Evolutionary conservation across 2,329 filamentous ascomycete species (phyloP).

Genomic region (Alternaria arborescens): DNA sequence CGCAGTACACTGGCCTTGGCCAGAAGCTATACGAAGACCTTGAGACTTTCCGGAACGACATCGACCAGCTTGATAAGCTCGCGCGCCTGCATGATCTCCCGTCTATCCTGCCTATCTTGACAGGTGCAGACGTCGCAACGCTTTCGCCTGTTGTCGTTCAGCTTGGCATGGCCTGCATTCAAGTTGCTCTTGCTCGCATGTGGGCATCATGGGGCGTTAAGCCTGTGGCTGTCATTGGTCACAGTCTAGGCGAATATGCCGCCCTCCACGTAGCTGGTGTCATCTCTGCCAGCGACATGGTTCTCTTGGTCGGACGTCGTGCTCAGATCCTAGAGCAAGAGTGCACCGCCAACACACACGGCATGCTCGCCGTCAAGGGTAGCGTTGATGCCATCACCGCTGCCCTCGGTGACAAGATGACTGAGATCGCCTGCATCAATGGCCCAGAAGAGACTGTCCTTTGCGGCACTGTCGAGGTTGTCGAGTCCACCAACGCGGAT

Average conservation of each 20-base stretch:
- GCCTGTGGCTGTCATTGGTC: constrained; percentile 61
- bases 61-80: constrained; percentile 59
- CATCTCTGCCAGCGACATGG: constrained; percentile 73
- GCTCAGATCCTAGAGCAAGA: constrained; percentile 70
- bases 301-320: constrained; percentile 75
- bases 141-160: constrained; percentile 62
- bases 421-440: constrained; percentile 76
- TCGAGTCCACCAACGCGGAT: constrained; percentile 61
- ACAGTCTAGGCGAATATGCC: constrained; percentile 77
- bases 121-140: constrained; percentile 59
- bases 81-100: constrained; percentile 58
- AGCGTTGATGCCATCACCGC: constrained; percentile 62
- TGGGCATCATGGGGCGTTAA: constrained; percentile 64
- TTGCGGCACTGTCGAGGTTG: constrained; percentile 68
- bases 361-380: constrained; percentile 69
- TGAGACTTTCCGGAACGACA: constrained; percentile 58
- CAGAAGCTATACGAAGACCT: constrained; percentile 61
- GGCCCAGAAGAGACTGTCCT: constrained; percentile 78
- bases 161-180: constrained; percentile 62
- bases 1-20: constrained; percentile 61
- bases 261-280: constrained; percentile 76
- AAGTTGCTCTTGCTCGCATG: constrained; percentile 62
- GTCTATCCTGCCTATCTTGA: constrained; percentile 59
- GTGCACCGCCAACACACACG: constrained; percentile 72
- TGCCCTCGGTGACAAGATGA: constrained; percentile 59